Evolutionary conservation across 1,284 basidiomycete species (phyloP).

Genomic region (Mycena sp.): DNA sequence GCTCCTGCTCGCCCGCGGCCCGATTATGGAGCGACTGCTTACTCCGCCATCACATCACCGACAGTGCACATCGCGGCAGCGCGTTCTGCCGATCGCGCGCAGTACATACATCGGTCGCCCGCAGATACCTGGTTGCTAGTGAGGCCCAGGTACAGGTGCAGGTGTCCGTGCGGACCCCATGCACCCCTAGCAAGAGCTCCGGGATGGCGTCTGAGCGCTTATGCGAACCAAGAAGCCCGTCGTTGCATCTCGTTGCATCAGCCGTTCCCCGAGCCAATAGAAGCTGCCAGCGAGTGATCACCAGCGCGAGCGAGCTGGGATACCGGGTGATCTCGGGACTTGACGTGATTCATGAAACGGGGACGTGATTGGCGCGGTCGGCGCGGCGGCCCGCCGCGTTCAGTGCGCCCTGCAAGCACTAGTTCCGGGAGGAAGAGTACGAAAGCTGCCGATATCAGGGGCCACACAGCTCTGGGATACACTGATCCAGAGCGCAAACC

Average conservation of each 20-base stretch:
- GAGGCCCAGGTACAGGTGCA: no score
- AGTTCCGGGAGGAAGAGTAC: constrained; percentile 8
- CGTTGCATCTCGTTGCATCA: constrained; percentile 14
- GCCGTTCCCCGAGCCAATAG: constrained; percentile 12
- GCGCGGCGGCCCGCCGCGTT: constrained; percentile 7
- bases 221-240: constrained; percentile 25
- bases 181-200: no score
- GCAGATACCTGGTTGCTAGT: no score
- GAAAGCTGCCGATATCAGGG: constrained; percentile 4
- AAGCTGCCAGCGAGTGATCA: not conserved
- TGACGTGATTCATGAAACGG: constrained; percentile 22
- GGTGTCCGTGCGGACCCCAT: no score
- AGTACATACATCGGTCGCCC: no score
- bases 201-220: constrained; percentile 22
- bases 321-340: constrained; percentile 10
- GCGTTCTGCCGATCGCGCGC: not conserved
- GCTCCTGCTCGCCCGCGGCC: no score
- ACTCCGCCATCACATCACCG: no score
- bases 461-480: no score
- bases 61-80: no score
- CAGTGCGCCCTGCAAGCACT: constrained; percentile 10
- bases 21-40: no score
- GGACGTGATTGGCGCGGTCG: constrained; percentile 20
- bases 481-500: not conserved
- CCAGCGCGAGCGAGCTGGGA: not conserved